Evolutionary conservation across 495 filamentous ascomycete genomes (phyloP), one percentile per base, ranked within the genome.

Genomic region (Cenococcum geophilum): DNA sequence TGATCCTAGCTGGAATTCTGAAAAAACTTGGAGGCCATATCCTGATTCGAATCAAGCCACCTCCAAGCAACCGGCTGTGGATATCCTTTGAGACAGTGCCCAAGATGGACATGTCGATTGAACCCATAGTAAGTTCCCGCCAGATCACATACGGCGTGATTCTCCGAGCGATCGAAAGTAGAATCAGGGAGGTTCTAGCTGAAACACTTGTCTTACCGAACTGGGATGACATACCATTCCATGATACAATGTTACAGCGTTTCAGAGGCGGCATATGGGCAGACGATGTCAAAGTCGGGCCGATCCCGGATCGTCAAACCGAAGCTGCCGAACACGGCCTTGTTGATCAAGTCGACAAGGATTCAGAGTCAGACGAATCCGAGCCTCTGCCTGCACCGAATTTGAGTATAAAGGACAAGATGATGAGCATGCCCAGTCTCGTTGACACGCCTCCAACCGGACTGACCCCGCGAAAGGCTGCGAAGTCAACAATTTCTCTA

Each of bases 131-230:
- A 54, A 96, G 91, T 74, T 87, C 89, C 6, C 86, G 92, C 57
- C 92, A 97, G 72, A 95, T 98, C 54, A 96, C 93, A 0, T 97
- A 92, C 72, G 86, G 85, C 6, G 82, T 96, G 49, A 92, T 98
- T 50, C 80, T 97, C 12, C 86, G 91, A 52, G 87, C 91, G 52
- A 98, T 98, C 61, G 93, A 97, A 72, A 95, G 87, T 64, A 79
- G 92, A 23, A 96, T 98, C 70, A 85, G 92, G 58, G 91, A 96
- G 72, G 89, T 97, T 42, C 79, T 98, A 55, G 89, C 84, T 1
- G 93, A 98, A 74, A 96, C 91, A 16, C 72, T 97, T 9, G 93
- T 98, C n/a, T 76, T 87, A 50, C 95, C 95, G 0, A 89, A 95
- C 69, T 97, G 92, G 89, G 93, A 98, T 60, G 93, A 98, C 72